Evolutionary conservation across 2,329 filamentous ascomycete genomes (phyloP).

Genomic region (Podosphaera aphanis): DNA sequence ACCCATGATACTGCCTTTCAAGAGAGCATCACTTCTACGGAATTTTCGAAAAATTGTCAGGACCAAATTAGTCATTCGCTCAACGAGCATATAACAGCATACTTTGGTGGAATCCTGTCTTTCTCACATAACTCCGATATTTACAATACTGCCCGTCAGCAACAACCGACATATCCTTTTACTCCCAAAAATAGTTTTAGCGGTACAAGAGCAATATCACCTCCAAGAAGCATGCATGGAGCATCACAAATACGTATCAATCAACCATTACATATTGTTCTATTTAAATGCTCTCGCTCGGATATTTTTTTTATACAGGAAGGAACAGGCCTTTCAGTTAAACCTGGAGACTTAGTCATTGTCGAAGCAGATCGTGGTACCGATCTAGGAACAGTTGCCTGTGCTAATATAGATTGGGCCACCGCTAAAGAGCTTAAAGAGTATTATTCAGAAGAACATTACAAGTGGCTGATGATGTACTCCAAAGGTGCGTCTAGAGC

Average conservation of each 20-base stretch:
- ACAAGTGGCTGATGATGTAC: conserved; percentile 98
- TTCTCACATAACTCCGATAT: conserved; percentile 9
- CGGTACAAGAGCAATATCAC: conserved; percentile 27
- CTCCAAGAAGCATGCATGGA: conserved; percentile 36
- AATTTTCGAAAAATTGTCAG: conserved; percentile 13
- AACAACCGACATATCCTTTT: conserved; percentile 11
- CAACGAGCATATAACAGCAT: conserved; percentile 17
- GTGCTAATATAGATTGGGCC: conserved; percentile 70
- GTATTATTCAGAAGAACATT: conserved; percentile 82
- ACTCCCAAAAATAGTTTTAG: conserved; percentile 9
- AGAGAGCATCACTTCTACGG: conserved; percentile 12
- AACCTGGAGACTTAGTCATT: conserved; percentile 82
- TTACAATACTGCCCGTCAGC: conserved; percentile 5
- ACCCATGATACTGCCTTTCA: conserved; percentile 12
- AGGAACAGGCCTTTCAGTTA: conserved; percentile 75
- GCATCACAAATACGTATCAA: conserved; percentile 38
- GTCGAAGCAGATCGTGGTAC: conserved; percentile 93
- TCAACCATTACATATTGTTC: conserved; percentile 64
- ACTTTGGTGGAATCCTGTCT: conserved; percentile 13
- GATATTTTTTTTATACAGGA: conserved; percentile 96
- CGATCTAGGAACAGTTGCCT: conserved; percentile 78
- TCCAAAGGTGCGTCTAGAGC: conserved; percentile 50
- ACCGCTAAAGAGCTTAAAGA: conserved; percentile 75
- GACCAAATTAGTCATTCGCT: conserved; percentile 12
- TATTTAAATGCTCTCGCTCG: conserved; percentile 87